Base-by-base conservation (phyloP, 2,329 filamentous ascomycete species). In the Teratosphaeria gauchensis region DNA sequence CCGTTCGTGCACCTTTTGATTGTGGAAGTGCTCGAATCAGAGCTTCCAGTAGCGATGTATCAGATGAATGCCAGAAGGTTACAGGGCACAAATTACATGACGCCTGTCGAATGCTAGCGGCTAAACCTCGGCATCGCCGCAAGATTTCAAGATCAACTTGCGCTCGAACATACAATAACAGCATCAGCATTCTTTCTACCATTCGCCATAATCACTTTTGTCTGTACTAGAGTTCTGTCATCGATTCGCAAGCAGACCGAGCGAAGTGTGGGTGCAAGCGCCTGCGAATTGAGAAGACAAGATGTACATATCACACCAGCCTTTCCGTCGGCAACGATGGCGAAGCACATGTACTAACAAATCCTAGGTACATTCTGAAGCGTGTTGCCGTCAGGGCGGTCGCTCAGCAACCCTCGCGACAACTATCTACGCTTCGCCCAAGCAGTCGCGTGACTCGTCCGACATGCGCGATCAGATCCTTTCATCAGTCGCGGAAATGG, bases 301-400 rank as follows among this genome's bases (percentile, higher is more conserved):
- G 19, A 48, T 48, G 42, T 48, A 21, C 42, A 4, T 19, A 48
- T 48, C 19, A 9, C 42, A 48, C n/a, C 42, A 6, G 19, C 19
- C 42, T 48, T 48, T 5, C 42, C n/a, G 6, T 16, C 42, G 19
- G n/a, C n/a, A n/a, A 48, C 42, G 9, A 8, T 19, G n/a, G 42
- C 19, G n/a, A 48, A 4, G 4, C 19, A 8, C 42, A 48, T 19
- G 42, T 48, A 1, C n/a, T 48, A 48, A 48, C 42, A 21, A 8
- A 2, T 48, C 53, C 5, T 57, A 85, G 82, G 83, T 80, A 78
- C 74, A 76, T 76, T 63, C 74, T 87, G 65, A 82, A 83, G 61
- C 82, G 81, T 67, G 75, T 79, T 64, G 81, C 82, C 65, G 75
- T 78, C 68, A 80, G 82, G 68, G 78, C 82, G 54, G 66, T 84